phyloP scores from a whole-genome alignment of 495 filamentous ascomycete genomes.

The Xylaria bambusicola region DNA sequence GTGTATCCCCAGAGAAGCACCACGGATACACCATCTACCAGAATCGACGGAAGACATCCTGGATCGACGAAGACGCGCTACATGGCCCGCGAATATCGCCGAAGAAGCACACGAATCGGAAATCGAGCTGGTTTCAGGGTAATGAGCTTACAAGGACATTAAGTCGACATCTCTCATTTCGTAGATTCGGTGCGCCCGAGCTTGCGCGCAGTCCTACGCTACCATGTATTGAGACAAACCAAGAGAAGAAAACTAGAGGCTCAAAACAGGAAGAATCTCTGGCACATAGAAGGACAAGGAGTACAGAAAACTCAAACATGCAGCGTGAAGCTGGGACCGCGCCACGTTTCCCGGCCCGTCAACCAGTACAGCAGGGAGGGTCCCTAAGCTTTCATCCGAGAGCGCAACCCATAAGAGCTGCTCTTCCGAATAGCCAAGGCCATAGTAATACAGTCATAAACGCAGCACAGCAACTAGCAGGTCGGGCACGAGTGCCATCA shows the following conservation, averaged over 20 bases:
- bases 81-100: slow-evolving; percentile 41
- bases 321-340: neutral
- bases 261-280: neutral
- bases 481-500: slow-evolving; percentile 23
- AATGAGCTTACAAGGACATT: slow-evolving; percentile 23
- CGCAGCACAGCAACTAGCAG: slow-evolving; percentile 29
- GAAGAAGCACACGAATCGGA: slow-evolving; percentile 19
- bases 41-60: slow-evolving; percentile 33
- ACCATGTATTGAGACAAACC: slow-evolving; percentile 23
- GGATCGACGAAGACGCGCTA: slow-evolving; percentile 47
- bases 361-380: neutral
- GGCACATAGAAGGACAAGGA: neutral
- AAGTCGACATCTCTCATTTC: slow-evolving; percentile 28
- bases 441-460: slow-evolving; percentile 20
- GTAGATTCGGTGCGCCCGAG: slow-evolving; percentile 22
- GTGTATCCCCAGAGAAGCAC: slow-evolving; percentile 28
- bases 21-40: slow-evolving; percentile 27
- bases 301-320: neutral
- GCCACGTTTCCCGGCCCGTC: neutral
- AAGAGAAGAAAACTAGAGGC: neutral
- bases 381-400: slow-evolving; percentile 7
- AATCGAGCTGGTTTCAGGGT: slow-evolving; percentile 28
- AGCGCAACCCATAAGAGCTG: neutral
- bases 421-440: neutral
- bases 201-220: slow-evolving; percentile 28